A percentile compares a stretch with the other conserved stretches of the same genome.
These are phyloP conservation scores for Teunomyces aglyptinius DNA, from an alignment of 805 yeast genomes.

Conservation along the genomic window DNA sequence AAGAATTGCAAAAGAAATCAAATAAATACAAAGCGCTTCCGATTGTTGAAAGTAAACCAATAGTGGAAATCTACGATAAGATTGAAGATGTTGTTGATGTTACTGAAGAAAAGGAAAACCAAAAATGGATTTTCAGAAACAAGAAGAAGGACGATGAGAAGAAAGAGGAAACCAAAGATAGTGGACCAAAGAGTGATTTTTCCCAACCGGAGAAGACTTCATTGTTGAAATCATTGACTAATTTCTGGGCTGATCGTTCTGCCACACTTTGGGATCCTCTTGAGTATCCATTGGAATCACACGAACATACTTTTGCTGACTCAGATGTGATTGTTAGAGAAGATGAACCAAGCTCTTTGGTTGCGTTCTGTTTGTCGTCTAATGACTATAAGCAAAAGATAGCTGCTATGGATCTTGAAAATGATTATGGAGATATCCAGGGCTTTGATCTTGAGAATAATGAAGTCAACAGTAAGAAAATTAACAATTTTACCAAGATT, in stretches of 20 bases:
- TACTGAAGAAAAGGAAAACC: conserved; percentile 18
- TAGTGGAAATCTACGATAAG: conserved; percentile 85
- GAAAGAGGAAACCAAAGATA: conserved; percentile 4
- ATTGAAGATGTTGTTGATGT: conserved; percentile 82
- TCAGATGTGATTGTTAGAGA: conserved; percentile 92
- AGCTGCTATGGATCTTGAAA: conserved; percentile 30
- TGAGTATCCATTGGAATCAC: conserved; percentile 72
- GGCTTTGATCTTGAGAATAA: conserved; percentile 23
- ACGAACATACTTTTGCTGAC: conserved; percentile 91
- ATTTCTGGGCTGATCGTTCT: conserved; percentile 97
- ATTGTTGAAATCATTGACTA: conserved; percentile 76
- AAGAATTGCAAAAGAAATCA: conserved; percentile 61
- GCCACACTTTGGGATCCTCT: conserved; percentile 94
- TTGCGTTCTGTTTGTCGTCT: conserved; percentile 88
- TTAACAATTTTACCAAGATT: conserved; percentile 37
- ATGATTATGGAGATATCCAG: conserved; percentile 11
- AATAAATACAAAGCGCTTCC: conserved; percentile 68
- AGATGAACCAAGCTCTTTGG: conserved; percentile 92
- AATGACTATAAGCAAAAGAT: conserved; percentile 75
- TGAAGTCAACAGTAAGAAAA: conserved; percentile 32
- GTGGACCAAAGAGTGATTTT: conserved; percentile 21
- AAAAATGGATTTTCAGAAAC: conserved; percentile 5
- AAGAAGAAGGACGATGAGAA: neutral
- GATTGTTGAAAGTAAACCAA: conserved; percentile 73
- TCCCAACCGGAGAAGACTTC: conserved; percentile 66